Evolutionary conservation across 768 basidiomycete genomes (phyloP).

Genomic region (Sporobolomyces pararoseus): DNA sequence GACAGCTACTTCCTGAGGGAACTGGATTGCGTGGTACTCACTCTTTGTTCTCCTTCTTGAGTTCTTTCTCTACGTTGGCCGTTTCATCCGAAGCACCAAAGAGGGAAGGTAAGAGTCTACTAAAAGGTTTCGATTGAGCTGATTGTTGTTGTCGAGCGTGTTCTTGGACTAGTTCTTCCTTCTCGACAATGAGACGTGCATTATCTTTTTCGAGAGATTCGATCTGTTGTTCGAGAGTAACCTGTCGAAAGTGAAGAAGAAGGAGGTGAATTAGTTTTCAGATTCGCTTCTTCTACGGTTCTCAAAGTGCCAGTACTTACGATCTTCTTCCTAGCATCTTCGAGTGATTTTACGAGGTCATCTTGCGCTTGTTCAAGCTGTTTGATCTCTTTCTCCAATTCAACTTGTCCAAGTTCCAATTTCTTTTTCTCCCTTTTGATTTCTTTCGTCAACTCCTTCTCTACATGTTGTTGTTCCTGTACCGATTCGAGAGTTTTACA

Average conservation of each 20-base stretch:
- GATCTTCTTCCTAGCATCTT: neutral
- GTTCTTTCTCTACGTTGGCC: neutral
- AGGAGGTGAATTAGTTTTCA: neutral
- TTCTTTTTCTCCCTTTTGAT: neutral
- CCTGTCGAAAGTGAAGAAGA: neutral
- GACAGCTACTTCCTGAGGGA: too few relatives aligned
- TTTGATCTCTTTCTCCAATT: neutral
- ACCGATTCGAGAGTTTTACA: neutral
- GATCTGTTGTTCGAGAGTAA: neutral
- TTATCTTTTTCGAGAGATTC: neutral
- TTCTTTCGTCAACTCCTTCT: neutral
- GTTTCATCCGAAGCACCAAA: neutral
- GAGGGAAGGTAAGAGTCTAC: neutral
- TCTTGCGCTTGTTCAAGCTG: neutral
- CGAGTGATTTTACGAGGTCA: neutral
- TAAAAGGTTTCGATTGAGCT: neutral
- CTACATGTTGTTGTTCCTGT: neutral
- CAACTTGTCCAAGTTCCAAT: neutral
- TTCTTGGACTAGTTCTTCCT: neutral
- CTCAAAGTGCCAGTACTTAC: neutral
- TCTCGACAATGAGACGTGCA: neutral
- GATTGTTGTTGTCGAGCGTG: neutral
- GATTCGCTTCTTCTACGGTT: neutral
- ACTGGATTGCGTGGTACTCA: too few relatives aligned
- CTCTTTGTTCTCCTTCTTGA: slow-evolving; percentile 8